These are phyloP conservation scores for Gillenia trifoliata DNA, from an alignment of 306 rosid genomes.

Conservation along the genomic window DNA sequence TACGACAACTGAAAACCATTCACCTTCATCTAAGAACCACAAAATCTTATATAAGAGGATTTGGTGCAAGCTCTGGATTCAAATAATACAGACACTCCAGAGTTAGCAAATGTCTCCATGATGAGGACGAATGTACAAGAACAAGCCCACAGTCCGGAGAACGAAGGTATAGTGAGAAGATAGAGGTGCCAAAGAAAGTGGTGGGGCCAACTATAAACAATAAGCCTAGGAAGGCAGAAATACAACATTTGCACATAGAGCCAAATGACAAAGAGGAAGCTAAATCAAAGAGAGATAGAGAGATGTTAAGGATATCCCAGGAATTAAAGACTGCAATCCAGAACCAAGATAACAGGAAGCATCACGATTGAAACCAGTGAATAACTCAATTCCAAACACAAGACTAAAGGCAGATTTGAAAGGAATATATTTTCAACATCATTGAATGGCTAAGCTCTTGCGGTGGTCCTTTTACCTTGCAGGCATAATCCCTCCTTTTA, in stretches of 20 bases:
- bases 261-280: conserved; percentile 21
- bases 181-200: conserved; percentile 19
- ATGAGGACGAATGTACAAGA: background rate
- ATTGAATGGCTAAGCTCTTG: conserved; percentile 50
- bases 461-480: conserved; percentile 85
- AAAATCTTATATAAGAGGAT: background rate
- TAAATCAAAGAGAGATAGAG: conserved; percentile 14
- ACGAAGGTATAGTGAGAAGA: conserved; percentile 10
- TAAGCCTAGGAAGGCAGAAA: conserved; percentile 16
- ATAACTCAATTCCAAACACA: conserved; percentile 28
- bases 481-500: conserved; percentile 97
- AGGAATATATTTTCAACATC: conserved; percentile 39
- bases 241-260: conserved; percentile 11
- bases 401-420: conserved; percentile 39
- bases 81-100: background rate
- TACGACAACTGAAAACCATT: conserved; percentile 13
- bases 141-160: conserved; percentile 9
- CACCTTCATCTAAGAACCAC: conserved; percentile 9
- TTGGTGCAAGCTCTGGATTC: background rate
- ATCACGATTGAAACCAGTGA: conserved; percentile 4
- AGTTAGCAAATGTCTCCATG: conserved; percentile 6
- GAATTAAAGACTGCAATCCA: conserved; percentile 21
- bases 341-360: conserved; percentile 19
- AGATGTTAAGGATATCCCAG: conserved; percentile 11
- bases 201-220: conserved; percentile 16